phyloP scores from a whole-genome alignment of 2,329 filamentous ascomycete genomes.

The Colletotrichum karsti region DNA sequence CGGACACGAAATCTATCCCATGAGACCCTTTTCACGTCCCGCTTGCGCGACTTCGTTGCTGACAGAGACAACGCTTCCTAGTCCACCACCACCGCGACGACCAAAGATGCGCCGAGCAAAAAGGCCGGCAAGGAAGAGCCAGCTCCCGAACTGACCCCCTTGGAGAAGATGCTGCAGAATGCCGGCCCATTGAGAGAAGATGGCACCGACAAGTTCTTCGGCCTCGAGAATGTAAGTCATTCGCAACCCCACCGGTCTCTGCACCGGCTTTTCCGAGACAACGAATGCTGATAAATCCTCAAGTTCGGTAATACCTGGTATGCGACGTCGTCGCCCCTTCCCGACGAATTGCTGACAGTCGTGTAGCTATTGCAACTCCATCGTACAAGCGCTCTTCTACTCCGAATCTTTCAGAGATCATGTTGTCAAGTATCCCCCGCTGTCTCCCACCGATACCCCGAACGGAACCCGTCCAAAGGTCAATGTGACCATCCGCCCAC shows the following conservation, averaged over 20 bases:
- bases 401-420: conserved; percentile 93
- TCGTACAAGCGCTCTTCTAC: conserved; percentile 96
- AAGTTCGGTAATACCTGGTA: conserved; percentile 99
- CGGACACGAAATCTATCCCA: not conserved
- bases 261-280: conserved; percentile 19
- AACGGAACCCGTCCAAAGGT: conserved; percentile 66
- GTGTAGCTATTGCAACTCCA: conserved; percentile 94
- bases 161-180: conserved; percentile 81
- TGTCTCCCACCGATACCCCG: conserved; percentile 74
- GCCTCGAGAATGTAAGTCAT: conserved; percentile 91
- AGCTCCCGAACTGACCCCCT: conserved; percentile 66
- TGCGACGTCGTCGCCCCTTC: conserved; percentile 33
- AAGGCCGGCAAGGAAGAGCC: conserved; percentile 69
- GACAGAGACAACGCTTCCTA: conserved; percentile 40
- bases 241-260: conserved; percentile 11
- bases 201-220: conserved; percentile 98
- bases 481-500: conserved; percentile 68
- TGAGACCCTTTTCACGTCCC: not conserved
- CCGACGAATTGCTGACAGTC: not conserved
- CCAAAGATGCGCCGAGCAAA: conserved; percentile 57
- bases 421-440: conserved; percentile 88
- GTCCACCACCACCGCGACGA: conserved; percentile 51
- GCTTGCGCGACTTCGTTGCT: conserved; percentile 29
- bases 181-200: conserved; percentile 83
- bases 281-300: conserved; percentile 42